phyloP scores from a whole-genome alignment of 2,329 filamentous ascomycete species.

The Sclerotinia subarctica region DNA sequence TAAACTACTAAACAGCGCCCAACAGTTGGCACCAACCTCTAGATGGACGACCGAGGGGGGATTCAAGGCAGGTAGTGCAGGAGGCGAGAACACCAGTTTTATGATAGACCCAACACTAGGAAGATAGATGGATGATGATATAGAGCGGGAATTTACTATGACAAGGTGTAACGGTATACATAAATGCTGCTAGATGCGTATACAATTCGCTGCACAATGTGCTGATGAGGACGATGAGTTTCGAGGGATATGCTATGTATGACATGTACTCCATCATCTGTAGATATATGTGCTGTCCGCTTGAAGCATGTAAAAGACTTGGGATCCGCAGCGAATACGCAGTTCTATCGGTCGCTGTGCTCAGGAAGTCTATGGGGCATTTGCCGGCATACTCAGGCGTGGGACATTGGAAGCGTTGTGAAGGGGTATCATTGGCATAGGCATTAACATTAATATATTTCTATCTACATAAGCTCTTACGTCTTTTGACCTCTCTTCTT shows the following conservation, averaged over 20 bases:
- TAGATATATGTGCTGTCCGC: no score
- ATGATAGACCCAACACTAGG: not conserved
- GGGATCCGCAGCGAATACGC: not conserved
- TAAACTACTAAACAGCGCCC: slow-evolving; percentile 18
- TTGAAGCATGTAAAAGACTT: no score
- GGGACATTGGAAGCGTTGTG: not conserved
- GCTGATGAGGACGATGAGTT: no score
- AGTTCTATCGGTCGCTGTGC: not conserved
- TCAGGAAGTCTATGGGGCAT: no score
- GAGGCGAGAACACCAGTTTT: not conserved
- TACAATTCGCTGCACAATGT: not conserved
- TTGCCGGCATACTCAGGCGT: no score
- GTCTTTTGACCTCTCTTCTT: slow-evolving; percentile 39
- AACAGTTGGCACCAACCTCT: slow-evolving; percentile 28
- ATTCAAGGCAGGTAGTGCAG: slow-evolving; percentile 16
- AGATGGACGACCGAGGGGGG: slow-evolving; percentile 19
- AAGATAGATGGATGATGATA: not conserved
- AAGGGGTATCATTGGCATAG: slow-evolving; percentile 12
- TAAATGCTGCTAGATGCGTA: not conserved
- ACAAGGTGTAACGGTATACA: not conserved
- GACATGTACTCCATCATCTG: not conserved
- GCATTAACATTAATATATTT: slow-evolving; percentile 16
- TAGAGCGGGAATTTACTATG: not conserved
- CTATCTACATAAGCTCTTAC: not conserved
- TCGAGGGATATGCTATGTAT: not conserved